Base-by-base conservation (phyloP, 768 basidiomycete genomes). In the Botryobasidium botryosum region DNA sequence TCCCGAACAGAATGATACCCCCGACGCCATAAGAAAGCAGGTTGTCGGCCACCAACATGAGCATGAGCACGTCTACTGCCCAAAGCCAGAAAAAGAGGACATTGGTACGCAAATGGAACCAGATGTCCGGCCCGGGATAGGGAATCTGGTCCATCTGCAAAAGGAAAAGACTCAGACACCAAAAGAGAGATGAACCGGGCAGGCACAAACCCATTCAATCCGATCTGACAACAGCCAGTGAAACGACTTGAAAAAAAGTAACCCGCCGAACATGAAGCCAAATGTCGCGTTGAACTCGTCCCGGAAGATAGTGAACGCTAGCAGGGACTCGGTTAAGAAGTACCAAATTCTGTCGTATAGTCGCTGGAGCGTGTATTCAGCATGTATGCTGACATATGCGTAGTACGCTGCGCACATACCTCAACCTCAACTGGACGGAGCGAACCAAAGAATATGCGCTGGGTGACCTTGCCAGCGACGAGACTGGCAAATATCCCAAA, bases 301-400 rank as follows among this genome's bases (percentile, higher is more conserved):
- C 48, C 90, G 73, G 64, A 99, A 99, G 52, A 97, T 97, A 28
- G 94, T 94, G 58, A 97, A 82, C 1, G 94, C 92, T 41, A 99
- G 67, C 28, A 99, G 68, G 5, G 87, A 91, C 59, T 99, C 94
- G 1, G 94, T 97, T 40, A 97, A 73, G 63, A 94, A 94, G 65
- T 91, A 90, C 92, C 94, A 97, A 25, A 87, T 72, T 51, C 86
- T 72, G 58, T 97, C 92, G 59, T 96, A 94, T 1, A 99, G 69
- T 24, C 91, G 80, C 92, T 99, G 56, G 15, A 20, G 4, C 36
- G 21, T 43, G 21, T 20, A 20, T 37, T 15, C 8, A 46, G n/a
- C 26, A 5, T 5, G n/a, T n/a, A n/a, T n/a, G n/a, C n/a, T n/a
- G n/a, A n/a, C n/a, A n/a, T n/a, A n/a, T n/a, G 23, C 5, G 20